Evolutionary conservation across 805 yeast genomes (phyloP).

Genomic region (Phaffomyces opuntiae): DNA sequence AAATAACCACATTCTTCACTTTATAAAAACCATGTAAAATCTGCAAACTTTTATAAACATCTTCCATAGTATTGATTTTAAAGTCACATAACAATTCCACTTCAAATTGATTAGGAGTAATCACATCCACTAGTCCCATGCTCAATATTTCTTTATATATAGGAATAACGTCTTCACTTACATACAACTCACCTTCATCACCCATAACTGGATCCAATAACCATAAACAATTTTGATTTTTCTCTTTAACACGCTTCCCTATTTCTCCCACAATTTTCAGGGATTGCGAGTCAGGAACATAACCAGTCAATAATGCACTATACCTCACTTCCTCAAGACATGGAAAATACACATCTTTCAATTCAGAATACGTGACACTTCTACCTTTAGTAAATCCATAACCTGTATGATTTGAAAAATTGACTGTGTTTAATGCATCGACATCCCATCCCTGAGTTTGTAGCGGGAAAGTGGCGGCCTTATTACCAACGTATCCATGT

Average conservation of each 20-base stretch:
- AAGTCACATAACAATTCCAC: conserved; percentile 60
- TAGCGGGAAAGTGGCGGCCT: conserved; percentile 58
- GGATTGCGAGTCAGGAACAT: conserved; percentile 52
- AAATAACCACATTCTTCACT: conserved; percentile 57
- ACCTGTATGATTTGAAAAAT: conserved; percentile 67
- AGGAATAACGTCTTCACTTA: conserved; percentile 52
- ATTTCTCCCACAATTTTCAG: conserved; percentile 36
- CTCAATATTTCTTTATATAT: conserved; percentile 42
- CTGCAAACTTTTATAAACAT: conserved; percentile 40
- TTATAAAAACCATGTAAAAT: conserved; percentile 40
- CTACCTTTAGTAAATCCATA: conserved; percentile 52
- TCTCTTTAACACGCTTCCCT: conserved; percentile 29
- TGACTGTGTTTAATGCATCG: conserved; percentile 57
- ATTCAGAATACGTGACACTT: conserved; percentile 32
- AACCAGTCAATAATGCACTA: conserved; percentile 59
- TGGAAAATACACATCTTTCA: conserved; percentile 28
- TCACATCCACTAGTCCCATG: conserved; percentile 49
- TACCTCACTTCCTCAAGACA: conserved; percentile 36
- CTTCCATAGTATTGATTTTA: conserved; percentile 32
- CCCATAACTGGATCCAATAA: conserved; percentile 78
- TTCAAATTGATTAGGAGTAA: conserved; percentile 92
- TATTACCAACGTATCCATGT: conserved; percentile 69
- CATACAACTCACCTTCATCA: conserved; percentile 67
- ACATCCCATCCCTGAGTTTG: conserved; percentile 66
- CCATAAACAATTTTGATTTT: conserved; percentile 37